A percentile compares a stretch with the other conserved stretches of the same genome.
Evolutionary conservation across 1,139 yeast species (phyloP).

Genomic region (Saccharomyces hybrid): DNA sequence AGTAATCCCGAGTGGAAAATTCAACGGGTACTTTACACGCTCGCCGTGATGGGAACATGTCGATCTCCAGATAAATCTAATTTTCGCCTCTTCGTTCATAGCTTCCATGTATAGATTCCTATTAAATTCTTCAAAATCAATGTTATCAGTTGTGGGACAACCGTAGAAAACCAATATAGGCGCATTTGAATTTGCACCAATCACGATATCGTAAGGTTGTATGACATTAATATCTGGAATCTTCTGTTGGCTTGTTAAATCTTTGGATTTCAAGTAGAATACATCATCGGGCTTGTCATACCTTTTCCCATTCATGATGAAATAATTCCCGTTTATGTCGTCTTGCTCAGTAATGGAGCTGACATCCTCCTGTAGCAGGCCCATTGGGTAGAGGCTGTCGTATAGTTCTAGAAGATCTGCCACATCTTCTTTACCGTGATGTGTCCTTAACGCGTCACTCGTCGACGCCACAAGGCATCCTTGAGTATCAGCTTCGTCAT

Average conservation of each 20-base stretch:
- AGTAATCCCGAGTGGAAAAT: slow-evolving; percentile 3
- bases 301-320: slow-evolving; percentile 20
- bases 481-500: slow-evolving; percentile 7
- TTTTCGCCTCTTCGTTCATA: slow-evolving; percentile 42
- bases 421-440: slow-evolving; percentile 7
- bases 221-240: slow-evolving; percentile 14
- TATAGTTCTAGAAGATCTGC: slow-evolving; percentile 13
- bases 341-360: neutral
- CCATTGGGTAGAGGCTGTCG: slow-evolving; percentile 21
- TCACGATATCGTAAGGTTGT: slow-evolving; percentile 14
- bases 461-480: slow-evolving; percentile 2
- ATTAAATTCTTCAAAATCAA: slow-evolving; percentile 50
- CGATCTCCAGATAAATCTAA: slow-evolving; percentile 73
- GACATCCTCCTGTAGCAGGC: slow-evolving; percentile 10
- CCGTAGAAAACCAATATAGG: slow-evolving; percentile 44
- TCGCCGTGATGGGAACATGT: slow-evolving; percentile 25
- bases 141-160: slow-evolving; percentile 42
- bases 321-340: slow-evolving; percentile 13
- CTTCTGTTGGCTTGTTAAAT: slow-evolving; percentile 19
- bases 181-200: slow-evolving; percentile 18
- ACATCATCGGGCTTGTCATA: slow-evolving; percentile 25
- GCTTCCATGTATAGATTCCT: slow-evolving; percentile 55
- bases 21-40: neutral
- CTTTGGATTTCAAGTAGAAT: slow-evolving; percentile 28
- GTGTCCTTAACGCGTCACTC: neutral